Evolutionary conservation across 805 yeast genomes (phyloP).

Genomic region (Hanseniaspora guilliermondii): DNA sequence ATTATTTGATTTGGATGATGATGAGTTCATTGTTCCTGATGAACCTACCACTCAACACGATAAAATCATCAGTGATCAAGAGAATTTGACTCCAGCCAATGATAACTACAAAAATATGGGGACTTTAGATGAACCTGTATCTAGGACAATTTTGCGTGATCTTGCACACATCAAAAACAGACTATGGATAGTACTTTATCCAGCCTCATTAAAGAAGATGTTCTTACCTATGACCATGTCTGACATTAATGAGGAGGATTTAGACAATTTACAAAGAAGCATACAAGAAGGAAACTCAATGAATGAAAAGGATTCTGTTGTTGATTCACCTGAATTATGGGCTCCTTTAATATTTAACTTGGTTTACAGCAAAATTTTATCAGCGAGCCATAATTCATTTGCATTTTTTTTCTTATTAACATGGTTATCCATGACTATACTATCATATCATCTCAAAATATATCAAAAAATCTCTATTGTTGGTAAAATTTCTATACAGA

Average conservation of each 20-base stretch:
- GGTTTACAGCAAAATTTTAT: conserved; percentile 24
- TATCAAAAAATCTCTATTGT: conserved; percentile 19
- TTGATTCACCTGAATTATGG: conserved; percentile 24
- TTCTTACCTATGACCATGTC: conserved; percentile 15
- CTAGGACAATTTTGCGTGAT: conserved; percentile 25
- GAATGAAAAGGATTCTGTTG: conserved; percentile 11
- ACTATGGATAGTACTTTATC: conserved; percentile 26
- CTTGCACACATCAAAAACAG: conserved; percentile 24
- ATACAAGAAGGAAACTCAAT: neutral
- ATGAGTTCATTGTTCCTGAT: conserved; percentile 12
- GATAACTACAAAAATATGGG: conserved; percentile 19
- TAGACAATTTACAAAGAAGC: neutral
- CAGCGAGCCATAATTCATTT: conserved; percentile 23
- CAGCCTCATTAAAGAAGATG: conserved; percentile 18
- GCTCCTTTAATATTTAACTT: conserved; percentile 27
- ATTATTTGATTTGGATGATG: conserved; percentile 4
- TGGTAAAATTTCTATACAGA: conserved; percentile 25
- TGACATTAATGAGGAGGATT: neutral
- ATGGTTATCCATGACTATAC: conserved; percentile 23
- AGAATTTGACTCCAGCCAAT: neutral
- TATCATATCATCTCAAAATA: conserved; percentile 24
- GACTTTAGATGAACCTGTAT: conserved; percentile 25
- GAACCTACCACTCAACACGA: neutral
- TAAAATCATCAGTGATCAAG: neutral
- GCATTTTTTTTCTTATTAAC: conserved; percentile 25